Conservation (phyloP, 169 alveolate genomes). For the Amoebophrya sp. region DNA sequence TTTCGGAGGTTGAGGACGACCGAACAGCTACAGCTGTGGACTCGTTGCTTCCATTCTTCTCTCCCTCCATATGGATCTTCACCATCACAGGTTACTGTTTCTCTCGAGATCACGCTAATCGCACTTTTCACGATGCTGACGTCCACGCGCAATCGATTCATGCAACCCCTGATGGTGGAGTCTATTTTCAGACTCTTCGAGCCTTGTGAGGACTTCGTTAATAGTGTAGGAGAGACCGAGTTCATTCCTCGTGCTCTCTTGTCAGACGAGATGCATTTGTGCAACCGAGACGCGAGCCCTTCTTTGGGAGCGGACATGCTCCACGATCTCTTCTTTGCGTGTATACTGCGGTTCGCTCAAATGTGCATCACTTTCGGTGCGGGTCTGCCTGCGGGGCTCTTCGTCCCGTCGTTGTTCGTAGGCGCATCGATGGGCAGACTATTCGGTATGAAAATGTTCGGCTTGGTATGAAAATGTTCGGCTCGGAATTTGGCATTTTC, state of each 20-base stretch:
- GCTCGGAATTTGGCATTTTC: too few relatives aligned
- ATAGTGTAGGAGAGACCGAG: background rate
- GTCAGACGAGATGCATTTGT: background rate
- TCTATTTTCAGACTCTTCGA: background rate
- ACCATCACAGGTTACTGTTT: too few relatives aligned
- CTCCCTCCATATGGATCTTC: too few relatives aligned
- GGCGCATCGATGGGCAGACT: slow-evolving; percentile 22
- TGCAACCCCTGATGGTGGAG: background rate
- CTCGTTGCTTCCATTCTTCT: too few relatives aligned
- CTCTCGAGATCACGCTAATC: background rate
- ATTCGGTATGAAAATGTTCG: background rate
- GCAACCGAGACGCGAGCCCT: background rate
- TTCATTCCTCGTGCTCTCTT: background rate
- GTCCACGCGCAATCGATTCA: background rate
- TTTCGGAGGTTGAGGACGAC: too few relatives aligned
- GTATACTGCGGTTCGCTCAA: background rate
- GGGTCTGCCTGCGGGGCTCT: slow-evolving; percentile 26
- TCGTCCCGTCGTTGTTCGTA: slow-evolving; percentile 2
- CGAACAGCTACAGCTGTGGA: too few relatives aligned
- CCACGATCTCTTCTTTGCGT: background rate
- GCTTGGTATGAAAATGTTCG: too few relatives aligned
- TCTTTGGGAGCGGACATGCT: background rate
- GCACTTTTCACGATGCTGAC: background rate
- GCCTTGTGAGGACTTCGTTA: background rate
- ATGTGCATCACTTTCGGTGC: slow-evolving; percentile 29